A percentile compares a stretch with the other conserved stretches of the same genome.
phyloP scores from a whole-genome alignment of 75 land plant species.

The Sequoia sempervirens region DNA sequence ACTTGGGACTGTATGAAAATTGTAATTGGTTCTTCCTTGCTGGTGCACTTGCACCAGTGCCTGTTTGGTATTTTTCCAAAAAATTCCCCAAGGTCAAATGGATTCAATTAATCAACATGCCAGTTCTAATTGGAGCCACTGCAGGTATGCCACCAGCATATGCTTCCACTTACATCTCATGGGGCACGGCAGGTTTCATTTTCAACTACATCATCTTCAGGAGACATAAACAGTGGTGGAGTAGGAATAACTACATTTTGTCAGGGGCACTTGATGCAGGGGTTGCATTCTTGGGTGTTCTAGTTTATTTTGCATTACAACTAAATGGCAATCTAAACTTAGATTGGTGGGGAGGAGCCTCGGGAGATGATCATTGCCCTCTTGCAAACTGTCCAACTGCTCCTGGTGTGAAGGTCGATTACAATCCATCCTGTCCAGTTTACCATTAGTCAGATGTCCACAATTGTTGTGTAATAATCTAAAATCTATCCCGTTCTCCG shows the following conservation, averaged over 20 bases:
- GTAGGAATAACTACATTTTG: constrained; percentile 53
- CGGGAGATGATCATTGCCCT: constrained; percentile 14
- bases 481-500: too few species aligned
- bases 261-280: constrained; percentile 75
- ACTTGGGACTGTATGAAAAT: constrained; percentile 29
- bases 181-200: constrained; percentile 47
- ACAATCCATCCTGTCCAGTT: constrained; percentile 10
- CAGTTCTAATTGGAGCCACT: constrained; percentile 46
- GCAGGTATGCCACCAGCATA: constrained; percentile 46
- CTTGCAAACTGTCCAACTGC: constrained; percentile 33
- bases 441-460: not conserved
- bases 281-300: constrained; percentile 59
- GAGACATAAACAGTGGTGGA: constrained; percentile 58
- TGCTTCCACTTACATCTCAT: constrained; percentile 51
- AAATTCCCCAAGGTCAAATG: constrained; percentile 37
- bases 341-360: constrained; percentile 28
- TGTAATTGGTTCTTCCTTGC: constrained; percentile 57
- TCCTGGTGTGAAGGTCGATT: constrained; percentile 7
- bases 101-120: constrained; percentile 50
- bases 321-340: not conserved
- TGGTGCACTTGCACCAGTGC: constrained; percentile 47
- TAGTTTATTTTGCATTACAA: constrained; percentile 33
- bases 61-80: constrained; percentile 33
- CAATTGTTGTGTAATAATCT: too few species aligned
- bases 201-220: constrained; percentile 49